Evolutionary conservation across 108 stramenopile genomes (phyloP).

Genomic region (Seminavis robusta): DNA sequence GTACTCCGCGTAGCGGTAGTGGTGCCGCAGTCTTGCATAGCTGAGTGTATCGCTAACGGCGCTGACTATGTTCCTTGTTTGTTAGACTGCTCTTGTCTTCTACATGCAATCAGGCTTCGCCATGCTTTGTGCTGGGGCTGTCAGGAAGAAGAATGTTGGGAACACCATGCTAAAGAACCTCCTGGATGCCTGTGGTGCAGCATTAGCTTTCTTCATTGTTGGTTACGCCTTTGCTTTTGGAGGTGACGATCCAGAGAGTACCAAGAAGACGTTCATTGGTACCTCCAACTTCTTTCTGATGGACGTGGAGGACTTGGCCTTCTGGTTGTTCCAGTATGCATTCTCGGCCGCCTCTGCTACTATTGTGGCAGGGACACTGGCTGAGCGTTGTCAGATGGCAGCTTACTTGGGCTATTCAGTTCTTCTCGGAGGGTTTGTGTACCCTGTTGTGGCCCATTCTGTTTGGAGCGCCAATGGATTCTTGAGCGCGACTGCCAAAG

Average conservation of each 20-base stretch:
- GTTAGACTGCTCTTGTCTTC: slow-evolving; percentile 38
- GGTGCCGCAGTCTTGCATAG: too few relatives aligned
- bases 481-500: slow-evolving; percentile 32
- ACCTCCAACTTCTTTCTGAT: slow-evolving; percentile 80
- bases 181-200: slow-evolving; percentile 83
- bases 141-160: slow-evolving; percentile 80
- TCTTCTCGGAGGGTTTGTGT: slow-evolving; percentile 76
- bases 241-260: slow-evolving; percentile 23
- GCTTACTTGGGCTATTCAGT: slow-evolving; percentile 80
- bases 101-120: slow-evolving; percentile 80
- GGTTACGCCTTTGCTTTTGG: slow-evolving; percentile 87
- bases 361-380: slow-evolving; percentile 74
- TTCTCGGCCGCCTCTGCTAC: slow-evolving; percentile 73
- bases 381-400: slow-evolving; percentile 71
- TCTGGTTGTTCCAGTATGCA: slow-evolving; percentile 60
- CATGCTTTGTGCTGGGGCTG: slow-evolving; percentile 84
- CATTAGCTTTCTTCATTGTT: slow-evolving; percentile 70
- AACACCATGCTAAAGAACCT: slow-evolving; percentile 91
- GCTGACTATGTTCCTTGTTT: background rate
- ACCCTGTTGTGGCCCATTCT: slow-evolving; percentile 82
- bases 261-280: slow-evolving; percentile 56
- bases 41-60: too few relatives aligned
- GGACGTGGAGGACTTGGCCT: slow-evolving; percentile 72
- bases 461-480: slow-evolving; percentile 79
- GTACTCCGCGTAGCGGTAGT: too few relatives aligned